Percentiles rank a stretch among this genome's conserved stretches.
Conservation (phyloP, 1,284 basidiomycete species). For the Kwoniella shivajii region DNA sequence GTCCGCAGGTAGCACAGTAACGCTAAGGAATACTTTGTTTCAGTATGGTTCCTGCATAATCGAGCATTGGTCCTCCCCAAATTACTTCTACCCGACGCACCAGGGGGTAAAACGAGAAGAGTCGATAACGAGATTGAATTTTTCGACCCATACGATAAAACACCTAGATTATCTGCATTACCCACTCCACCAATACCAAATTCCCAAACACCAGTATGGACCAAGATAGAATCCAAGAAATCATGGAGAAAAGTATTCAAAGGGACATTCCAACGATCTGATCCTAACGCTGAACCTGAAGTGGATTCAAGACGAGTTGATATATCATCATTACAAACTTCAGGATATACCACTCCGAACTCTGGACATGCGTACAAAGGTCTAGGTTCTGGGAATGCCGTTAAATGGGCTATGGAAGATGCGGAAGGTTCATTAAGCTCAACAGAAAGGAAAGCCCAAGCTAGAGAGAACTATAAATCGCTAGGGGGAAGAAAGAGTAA, state of each 20-base stretch:
- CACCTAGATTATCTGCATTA: conserved; percentile 54
- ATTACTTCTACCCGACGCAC: conserved; percentile 37
- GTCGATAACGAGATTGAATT: conserved; percentile 49
- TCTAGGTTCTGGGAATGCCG: conserved; percentile 39
- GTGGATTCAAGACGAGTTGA: conserved; percentile 48
- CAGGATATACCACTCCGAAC: conserved; percentile 72
- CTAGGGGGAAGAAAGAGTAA: conserved; percentile 76
- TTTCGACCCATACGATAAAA: conserved; percentile 55
- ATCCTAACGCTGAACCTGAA: conserved; percentile 38
- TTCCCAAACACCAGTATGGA: conserved; percentile 49
- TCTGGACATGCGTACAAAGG: conserved; percentile 51
- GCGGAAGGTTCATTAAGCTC: conserved; percentile 10
- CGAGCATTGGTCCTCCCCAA: conserved; percentile 54
- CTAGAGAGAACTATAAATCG: conserved; percentile 86
- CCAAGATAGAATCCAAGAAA: conserved; percentile 54
- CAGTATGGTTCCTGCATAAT: conserved; percentile 85
- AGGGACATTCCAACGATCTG: conserved; percentile 41
- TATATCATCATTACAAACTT: conserved; percentile 52
- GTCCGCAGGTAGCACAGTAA: neutral
- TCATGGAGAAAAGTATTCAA: conserved; percentile 48
- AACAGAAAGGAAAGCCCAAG: conserved; percentile 66
- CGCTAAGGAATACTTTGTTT: no score
- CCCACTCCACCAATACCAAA: conserved; percentile 59
- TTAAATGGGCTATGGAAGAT: conserved; percentile 33
- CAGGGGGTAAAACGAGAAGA: conserved; percentile 54